Evolutionary conservation across 257 asterid species (phyloP), one percentile per base, ranked within the genome.

Genomic region (Cinchona pubescens): DNA sequence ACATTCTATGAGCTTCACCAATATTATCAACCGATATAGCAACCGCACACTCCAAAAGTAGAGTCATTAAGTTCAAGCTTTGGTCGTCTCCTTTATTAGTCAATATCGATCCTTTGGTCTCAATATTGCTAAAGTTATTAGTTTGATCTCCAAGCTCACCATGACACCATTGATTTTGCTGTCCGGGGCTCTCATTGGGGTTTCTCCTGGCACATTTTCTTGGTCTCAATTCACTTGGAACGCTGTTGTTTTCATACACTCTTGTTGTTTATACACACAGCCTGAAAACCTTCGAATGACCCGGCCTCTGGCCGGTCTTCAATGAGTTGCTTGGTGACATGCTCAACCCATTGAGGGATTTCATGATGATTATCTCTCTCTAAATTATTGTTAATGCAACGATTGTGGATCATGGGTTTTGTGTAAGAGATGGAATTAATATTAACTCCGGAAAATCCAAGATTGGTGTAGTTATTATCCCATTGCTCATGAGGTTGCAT

Each of bases 271-370:
- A n/a, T n/a, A n/a, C n/a, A n/a, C n/a, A n/a, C 32, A 18, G 37
- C 35, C 70, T 62, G 76, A 63, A 73, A 71, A 35, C n/a, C 29
- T 32, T 46, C 63, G 0, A 71, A 40, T 49, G 19, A 35, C 58
- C 79, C 80, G 4, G 76, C 63, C 55, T 84, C 92, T 0, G 91
- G 90, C 73, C 83, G 79, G 81, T 87, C 92, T 55, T 88, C 93
- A 3, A 86, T 65, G 45, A 89, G 90, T 35, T 86, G 95, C 79
- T 80, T 83, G 4, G 90, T 84, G 51, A 89, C 89, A 72, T 87
- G 87, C 65, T 92, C 89, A 11, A 88, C 93, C 97, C 96, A 92
- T 19, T 82, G 89, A 23, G 96, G 88, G 13, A 88, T 86, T 73
- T 92, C 88, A n/a, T 61, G 64, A 29, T 37, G 89, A 30, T 61